phyloP scores from a whole-genome alignment of 2,329 filamentous ascomycete species.

The Paramyrothecium roridum region DNA sequence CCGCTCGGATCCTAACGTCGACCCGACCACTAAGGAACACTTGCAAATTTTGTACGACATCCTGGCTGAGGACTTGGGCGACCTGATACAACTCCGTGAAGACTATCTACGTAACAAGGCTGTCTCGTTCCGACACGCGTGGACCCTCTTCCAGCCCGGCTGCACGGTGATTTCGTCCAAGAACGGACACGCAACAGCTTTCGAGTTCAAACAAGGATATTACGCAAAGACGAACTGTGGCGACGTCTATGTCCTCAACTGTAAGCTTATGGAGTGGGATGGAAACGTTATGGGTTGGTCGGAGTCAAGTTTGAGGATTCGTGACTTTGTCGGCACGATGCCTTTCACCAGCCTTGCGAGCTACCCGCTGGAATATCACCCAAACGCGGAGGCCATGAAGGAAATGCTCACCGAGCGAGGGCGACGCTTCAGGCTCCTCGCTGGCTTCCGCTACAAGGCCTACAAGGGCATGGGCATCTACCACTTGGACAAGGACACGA shows the following conservation, averaged over 20 bases:
- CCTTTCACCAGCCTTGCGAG: constrained; percentile 39
- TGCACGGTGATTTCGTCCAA: constrained; percentile 34
- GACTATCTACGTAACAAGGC: constrained; percentile 52
- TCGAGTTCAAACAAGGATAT: constrained; percentile 32
- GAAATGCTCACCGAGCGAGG: constrained; percentile 35
- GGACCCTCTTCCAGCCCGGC: constrained; percentile 51
- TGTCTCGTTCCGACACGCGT: constrained; percentile 49
- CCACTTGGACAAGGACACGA: constrained; percentile 15
- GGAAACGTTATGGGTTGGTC: constrained; percentile 43
- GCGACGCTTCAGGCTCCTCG: constrained; percentile 39
- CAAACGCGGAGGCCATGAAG: constrained; percentile 30
- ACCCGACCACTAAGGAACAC: constrained; percentile 41
- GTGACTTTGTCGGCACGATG: constrained; percentile 39
- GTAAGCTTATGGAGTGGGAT: constrained; percentile 44
- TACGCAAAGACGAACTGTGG: constrained; percentile 34
- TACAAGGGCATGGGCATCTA: constrained; percentile 36
- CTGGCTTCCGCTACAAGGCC: constrained; percentile 44
- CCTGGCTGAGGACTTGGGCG: constrained; percentile 47
- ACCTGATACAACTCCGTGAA: constrained; percentile 44
- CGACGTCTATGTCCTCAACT: constrained; percentile 33
- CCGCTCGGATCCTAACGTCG: constrained; percentile 35
- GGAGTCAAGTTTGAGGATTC: constrained; percentile 29
- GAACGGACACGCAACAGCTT: constrained; percentile 35
- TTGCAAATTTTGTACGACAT: constrained; percentile 42
- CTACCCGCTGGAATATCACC: constrained; percentile 42